Conservation (phyloP, 106 monocot genomes). For the Dioscorea alata region DNA sequence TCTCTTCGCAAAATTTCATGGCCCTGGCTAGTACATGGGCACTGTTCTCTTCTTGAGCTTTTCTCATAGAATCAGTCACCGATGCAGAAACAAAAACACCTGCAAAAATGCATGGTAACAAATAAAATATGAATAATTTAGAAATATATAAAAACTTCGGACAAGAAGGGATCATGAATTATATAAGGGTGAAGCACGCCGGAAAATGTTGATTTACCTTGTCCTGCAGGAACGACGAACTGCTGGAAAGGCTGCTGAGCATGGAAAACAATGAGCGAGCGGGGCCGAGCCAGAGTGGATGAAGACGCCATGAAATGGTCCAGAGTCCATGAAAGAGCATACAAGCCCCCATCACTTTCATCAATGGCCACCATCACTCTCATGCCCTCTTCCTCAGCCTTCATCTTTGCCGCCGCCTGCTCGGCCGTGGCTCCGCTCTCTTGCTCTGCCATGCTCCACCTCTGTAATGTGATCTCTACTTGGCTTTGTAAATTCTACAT, state of each 20-base stretch:
- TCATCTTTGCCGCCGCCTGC: neutral
- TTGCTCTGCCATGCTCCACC: no score
- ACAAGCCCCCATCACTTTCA: constrained; percentile 27
- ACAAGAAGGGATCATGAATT: no score
- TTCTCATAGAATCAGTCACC: constrained; percentile 22
- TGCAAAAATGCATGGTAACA: neutral
- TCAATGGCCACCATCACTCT: constrained; percentile 36
- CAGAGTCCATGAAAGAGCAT: constrained; percentile 29
- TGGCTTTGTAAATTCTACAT: no score
- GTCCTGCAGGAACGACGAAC: constrained; percentile 29
- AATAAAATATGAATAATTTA: no score
- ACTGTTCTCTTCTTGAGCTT: constrained; percentile 27
- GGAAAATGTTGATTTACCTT: neutral
- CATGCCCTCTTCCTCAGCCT: constrained; percentile 7
- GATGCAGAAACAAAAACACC: constrained; percentile 18
- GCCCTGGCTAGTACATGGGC: constrained; percentile 16
- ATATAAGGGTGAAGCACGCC: no score
- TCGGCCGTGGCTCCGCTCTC: no score
- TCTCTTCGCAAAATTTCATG: constrained; percentile 17
- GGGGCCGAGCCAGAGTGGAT: neutral
- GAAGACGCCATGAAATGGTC: constrained; percentile 16
- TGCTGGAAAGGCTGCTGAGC: constrained; percentile 14
- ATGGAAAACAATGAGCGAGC: constrained; percentile 23
- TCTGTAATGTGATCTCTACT: no score
- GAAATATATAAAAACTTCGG: no score